Percentiles rank a stretch among this genome's conserved stretches.
phyloP scores from a whole-genome alignment of 1,284 basidiomycete genomes.

The Stereum hirsutum region DNA sequence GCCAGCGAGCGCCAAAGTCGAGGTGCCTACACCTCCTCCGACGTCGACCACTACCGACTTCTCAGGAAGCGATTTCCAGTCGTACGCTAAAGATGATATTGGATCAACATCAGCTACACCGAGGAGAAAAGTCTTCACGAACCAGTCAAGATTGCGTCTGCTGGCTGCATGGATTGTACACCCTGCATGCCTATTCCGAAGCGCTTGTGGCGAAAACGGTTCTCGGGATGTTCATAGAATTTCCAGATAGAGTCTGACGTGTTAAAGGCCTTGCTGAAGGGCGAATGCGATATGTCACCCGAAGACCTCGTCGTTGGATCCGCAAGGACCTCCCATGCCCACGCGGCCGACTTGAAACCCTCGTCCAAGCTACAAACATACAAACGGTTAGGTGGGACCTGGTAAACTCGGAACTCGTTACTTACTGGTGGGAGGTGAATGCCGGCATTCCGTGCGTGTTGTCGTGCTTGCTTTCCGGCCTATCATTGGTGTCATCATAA shows the following conservation, averaged over 20 bases:
- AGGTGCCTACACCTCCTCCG: slow-evolving; percentile 29
- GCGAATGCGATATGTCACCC: slow-evolving; percentile 6
- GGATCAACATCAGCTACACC: not conserved
- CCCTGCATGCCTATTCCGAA: slow-evolving; percentile 3
- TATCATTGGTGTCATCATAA: not conserved
- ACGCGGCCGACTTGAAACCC: slow-evolving; percentile 15
- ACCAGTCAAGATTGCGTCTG: not conserved
- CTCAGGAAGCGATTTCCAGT: slow-evolving; percentile 22
- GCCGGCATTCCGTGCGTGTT: not conserved
- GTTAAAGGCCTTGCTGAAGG: slow-evolving; percentile 12
- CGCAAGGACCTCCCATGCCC: slow-evolving; percentile 14
- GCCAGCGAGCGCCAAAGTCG: slow-evolving; percentile 19
- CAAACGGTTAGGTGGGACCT: not conserved
- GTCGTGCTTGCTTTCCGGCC: not conserved
- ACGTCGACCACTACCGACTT: slow-evolving; percentile 31
- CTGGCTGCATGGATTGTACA: not conserved
- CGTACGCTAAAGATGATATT: slow-evolving; percentile 18
- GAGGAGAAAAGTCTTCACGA: not conserved
- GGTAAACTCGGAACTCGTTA: not conserved
- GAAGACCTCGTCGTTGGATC: slow-evolving; percentile 13
- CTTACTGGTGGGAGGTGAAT: not conserved
- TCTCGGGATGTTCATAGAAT: not conserved
- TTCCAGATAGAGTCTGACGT: slow-evolving; percentile 2
- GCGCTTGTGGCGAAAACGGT: not conserved
- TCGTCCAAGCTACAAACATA: slow-evolving; percentile 18